Evolutionary conservation across 2,329 filamentous ascomycete genomes (phyloP).

Genomic region (Epichloe festucae): DNA sequence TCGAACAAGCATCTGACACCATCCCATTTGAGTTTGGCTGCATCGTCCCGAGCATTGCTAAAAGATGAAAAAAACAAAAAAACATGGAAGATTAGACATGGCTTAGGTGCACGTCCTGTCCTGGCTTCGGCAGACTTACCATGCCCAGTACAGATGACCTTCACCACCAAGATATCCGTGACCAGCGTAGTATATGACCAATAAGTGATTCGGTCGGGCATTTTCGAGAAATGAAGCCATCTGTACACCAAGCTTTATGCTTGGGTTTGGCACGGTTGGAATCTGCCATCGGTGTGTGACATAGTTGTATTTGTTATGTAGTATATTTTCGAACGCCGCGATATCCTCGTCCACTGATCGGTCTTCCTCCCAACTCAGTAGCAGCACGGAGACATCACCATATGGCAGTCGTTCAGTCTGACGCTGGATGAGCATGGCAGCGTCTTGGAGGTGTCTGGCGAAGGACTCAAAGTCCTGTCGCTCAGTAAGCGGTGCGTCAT

Average conservation of each 20-base stretch:
- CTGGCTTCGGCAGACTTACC: slow-evolving; percentile 34
- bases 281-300: slow-evolving; percentile 48
- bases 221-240: slow-evolving; percentile 48
- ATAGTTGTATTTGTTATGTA: slow-evolving; percentile 48
- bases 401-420: slow-evolving; percentile 47
- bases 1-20: slow-evolving; percentile 50
- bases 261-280: slow-evolving; percentile 44
- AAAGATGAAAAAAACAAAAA: slow-evolving; percentile 11
- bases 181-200: slow-evolving; percentile 53
- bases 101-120: neutral
- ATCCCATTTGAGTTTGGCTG: slow-evolving; percentile 50
- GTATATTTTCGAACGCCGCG: slow-evolving; percentile 39
- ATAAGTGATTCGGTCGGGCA: slow-evolving; percentile 42
- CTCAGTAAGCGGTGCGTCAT: slow-evolving; percentile 30
- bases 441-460: slow-evolving; percentile 54
- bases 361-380: slow-evolving; percentile 52
- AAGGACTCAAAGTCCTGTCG: slow-evolving; percentile 54
- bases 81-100: slow-evolving; percentile 20
- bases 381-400: slow-evolving; percentile 43
- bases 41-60: slow-evolving; percentile 44
- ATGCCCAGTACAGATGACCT: slow-evolving; percentile 52
- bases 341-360: slow-evolving; percentile 39
- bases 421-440: slow-evolving; percentile 52
- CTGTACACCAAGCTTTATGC: slow-evolving; percentile 46
- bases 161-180: slow-evolving; percentile 45